These are phyloP conservation scores for Fomitopsis serialis DNA, from an alignment of 768 basidiomycete species.

Conservation along the genomic window DNA sequence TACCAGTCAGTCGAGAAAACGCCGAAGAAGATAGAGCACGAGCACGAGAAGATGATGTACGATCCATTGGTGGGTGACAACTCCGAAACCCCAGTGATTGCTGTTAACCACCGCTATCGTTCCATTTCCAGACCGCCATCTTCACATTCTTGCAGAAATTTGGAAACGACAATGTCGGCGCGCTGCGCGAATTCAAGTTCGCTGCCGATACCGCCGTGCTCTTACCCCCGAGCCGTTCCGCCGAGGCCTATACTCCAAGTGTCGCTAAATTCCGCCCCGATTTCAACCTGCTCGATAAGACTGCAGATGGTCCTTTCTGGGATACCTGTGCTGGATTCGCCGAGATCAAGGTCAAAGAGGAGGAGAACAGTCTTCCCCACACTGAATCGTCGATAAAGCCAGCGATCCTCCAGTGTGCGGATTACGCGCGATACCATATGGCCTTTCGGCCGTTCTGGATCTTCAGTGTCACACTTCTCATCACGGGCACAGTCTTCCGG, in stretches of 20 bases:
- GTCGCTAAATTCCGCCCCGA: not conserved
- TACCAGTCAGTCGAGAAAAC: not conserved
- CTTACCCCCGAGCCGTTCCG: not conserved
- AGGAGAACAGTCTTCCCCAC: too few species aligned
- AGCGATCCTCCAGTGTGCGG: conserved; percentile 10
- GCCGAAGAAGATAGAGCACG: not conserved
- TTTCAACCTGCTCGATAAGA: not conserved
- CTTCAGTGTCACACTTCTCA: conserved; percentile 24
- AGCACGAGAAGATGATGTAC: not conserved
- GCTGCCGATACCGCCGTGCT: not conserved
- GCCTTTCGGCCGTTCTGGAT: conserved; percentile 25
- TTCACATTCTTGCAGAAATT: too few species aligned
- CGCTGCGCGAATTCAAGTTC: not conserved
- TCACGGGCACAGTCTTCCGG: conserved; percentile 24
- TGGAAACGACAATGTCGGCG: too few species aligned
- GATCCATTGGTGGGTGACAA: not conserved
- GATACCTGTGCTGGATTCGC: not conserved
- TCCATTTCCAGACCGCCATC: too few species aligned
- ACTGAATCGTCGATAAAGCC: not conserved
- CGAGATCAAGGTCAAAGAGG: not conserved
- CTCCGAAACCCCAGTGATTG: too few species aligned
- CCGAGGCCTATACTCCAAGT: not conserved
- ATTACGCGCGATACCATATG: conserved; percentile 23
- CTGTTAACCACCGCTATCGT: not conserved
- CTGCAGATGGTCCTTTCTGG: not conserved